Evolutionary conservation across 2,329 filamentous ascomycete species (phyloP).

Genomic region (Macroventuria anomochaeta): DNA sequence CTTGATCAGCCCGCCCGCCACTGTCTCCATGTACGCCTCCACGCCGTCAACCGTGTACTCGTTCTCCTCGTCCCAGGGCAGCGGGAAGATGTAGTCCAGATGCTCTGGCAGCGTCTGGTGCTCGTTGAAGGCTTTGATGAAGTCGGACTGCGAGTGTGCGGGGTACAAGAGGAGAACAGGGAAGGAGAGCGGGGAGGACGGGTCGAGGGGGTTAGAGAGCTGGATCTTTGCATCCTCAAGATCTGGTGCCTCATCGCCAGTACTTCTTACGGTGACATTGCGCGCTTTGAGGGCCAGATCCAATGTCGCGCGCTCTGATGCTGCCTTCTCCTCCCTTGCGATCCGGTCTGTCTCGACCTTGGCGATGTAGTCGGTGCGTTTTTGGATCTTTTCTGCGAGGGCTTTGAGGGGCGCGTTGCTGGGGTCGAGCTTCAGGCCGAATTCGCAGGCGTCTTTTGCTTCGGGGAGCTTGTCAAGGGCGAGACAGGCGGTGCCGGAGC

Average conservation of each 20-base stretch:
- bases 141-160: constrained; percentile 79
- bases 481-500: constrained; percentile 78
- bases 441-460: constrained; percentile 77
- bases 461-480: constrained; percentile 79
- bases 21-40: constrained; percentile 90
- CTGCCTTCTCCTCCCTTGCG: constrained; percentile 62
- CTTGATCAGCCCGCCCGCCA: constrained; percentile 80
- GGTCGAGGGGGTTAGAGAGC: constrained; percentile 75
- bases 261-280: constrained; percentile 71
- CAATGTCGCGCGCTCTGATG: constrained; percentile 63
- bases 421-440: constrained; percentile 75
- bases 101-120: constrained; percentile 77
- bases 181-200: constrained; percentile 73
- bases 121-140: constrained; percentile 87
- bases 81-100: constrained; percentile 81
- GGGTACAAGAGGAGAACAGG: constrained; percentile 88
- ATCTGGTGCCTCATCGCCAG: constrained; percentile 78
- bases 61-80: constrained; percentile 79
- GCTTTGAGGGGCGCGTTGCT: constrained; percentile 70
- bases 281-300: constrained; percentile 66
- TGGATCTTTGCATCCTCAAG: constrained; percentile 81
- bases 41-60: constrained; percentile 72
- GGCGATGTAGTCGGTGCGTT: constrained; percentile 63
- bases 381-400: constrained; percentile 68
- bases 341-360: constrained; percentile 63